A percentile compares a stretch with the other conserved stretches of the same genome.
phyloP scores from a whole-genome alignment of 1,284 basidiomycete species.

The Ustilago hordei region DNA sequence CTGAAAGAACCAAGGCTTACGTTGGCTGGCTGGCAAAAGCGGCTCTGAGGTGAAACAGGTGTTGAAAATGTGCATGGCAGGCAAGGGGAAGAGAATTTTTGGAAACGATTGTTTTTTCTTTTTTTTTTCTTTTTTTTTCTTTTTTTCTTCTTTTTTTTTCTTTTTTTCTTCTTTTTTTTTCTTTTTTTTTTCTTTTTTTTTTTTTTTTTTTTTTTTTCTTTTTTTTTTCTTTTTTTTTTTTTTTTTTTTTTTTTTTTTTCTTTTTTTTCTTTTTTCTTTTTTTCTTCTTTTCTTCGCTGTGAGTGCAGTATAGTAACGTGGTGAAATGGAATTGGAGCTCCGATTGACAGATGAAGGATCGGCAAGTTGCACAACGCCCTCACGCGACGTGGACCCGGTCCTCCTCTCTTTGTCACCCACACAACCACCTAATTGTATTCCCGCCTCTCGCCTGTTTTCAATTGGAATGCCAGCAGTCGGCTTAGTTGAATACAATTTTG shows the following conservation, averaged over 20 bases:
- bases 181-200: background rate
- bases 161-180: background rate
- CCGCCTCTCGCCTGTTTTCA: background rate
- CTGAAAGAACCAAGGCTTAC: too few species aligned
- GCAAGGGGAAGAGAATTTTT: background rate
- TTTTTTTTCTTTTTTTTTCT: background rate
- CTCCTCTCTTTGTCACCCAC: background rate
- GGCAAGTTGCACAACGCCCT: background rate
- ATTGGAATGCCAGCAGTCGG: background rate
- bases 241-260: background rate
- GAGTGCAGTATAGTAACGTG: background rate
- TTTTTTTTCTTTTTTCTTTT: too few species aligned
- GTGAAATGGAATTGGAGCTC: constrained; percentile 1
- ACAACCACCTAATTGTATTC: background rate
- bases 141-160: background rate
- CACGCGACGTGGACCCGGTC: background rate
- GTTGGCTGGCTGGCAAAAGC: background rate
- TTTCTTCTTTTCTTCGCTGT: too few species aligned
- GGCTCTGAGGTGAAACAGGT: background rate
- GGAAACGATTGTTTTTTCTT: background rate
- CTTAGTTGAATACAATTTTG: background rate
- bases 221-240: background rate
- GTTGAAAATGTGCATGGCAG: constrained; percentile 3
- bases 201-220: background rate
- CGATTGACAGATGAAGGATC: background rate